Evolutionary conservation across 352 stramenopile species (phyloP), one percentile per base, ranked within the genome.

Genomic region (Blastocystis sp.): DNA sequence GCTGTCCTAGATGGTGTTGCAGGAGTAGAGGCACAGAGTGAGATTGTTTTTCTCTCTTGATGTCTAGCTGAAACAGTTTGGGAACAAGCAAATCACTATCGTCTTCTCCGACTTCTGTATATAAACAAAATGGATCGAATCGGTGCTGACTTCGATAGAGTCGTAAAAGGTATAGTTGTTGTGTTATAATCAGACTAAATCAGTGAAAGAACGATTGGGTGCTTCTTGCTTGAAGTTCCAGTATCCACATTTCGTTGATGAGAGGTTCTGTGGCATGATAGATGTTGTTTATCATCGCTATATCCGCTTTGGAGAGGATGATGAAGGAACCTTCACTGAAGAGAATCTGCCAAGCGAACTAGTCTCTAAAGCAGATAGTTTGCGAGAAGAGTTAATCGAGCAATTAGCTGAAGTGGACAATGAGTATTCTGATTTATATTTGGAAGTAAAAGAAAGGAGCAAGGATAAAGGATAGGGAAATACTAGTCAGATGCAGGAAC

Each of bases 71-170:
- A 95, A 92, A 95, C 93, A 11, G 93, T 95, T 56, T 95, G 93
- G 93, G 92, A 94, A 58, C 93, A 95, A 66, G 93, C 93, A 0
- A 98, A 98, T 92, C 95, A 97, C 51, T 99, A 99, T 92, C 96
- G 97, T 56, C 96, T 99, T 48, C 97, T 97, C 15, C 94, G 97
- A 76, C 93, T 99, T 53, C 96, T 96, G 19, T 99, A 99, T 91
- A 96, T 99, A 90, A 99, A 99, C 93, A 99, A 99, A 92, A 93
- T 99, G 17, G 97, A 99, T 92, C 93, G 97, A 90, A 95, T 98
- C 92, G 97, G 97, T 64, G 95, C 95, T 17, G 94, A 91, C 77
- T 94, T 94, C 73, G 53, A n/a, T 6, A 90, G 90, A 56, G 87
- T 92, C 0, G 94, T 93, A 24, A 56, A 22, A 17, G 33, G n/a